phyloP scores from a whole-genome alignment of 2,329 filamentous ascomycete genomes.

The Plenodomus biglobosus region DNA sequence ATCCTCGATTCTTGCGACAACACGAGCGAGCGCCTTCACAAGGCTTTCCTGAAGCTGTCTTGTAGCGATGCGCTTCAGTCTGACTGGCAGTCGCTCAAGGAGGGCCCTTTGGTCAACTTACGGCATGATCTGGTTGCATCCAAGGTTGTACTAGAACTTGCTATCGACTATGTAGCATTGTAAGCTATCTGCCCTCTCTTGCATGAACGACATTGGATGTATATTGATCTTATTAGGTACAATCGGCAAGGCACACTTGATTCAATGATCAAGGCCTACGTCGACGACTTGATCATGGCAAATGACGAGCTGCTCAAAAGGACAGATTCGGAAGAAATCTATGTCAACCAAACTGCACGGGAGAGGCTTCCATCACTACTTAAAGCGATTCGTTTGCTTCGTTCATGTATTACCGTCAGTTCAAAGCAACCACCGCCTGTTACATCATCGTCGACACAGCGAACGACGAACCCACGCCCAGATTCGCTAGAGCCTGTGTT shows the following conservation, averaged over 20 bases:
- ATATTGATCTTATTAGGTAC: constrained; percentile 14
- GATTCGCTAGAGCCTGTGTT: constrained; percentile 26
- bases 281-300: constrained; percentile 17
- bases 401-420: constrained; percentile 27
- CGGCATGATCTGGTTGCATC: constrained; percentile 31
- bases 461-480: constrained; percentile 23
- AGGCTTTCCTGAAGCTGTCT: constrained; percentile 31
- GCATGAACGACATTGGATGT: not conserved
- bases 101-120: constrained; percentile 17
- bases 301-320: constrained; percentile 27
- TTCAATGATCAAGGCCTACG: constrained; percentile 19
- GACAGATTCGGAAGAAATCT: constrained; percentile 29
- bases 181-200: constrained; percentile 10
- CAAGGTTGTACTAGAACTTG: constrained; percentile 31
- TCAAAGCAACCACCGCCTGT: constrained; percentile 14
- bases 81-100: constrained; percentile 25
- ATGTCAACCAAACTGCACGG: constrained; percentile 27
- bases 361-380: constrained; percentile 27
- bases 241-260: constrained; percentile 24
- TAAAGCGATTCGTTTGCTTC: constrained; percentile 25
- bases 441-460: constrained; percentile 8
- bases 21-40: constrained; percentile 32
- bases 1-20: constrained; percentile 33
- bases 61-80: constrained; percentile 23
- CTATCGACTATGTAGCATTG: constrained; percentile 34